Evolutionary conservation across 768 basidiomycete species (phyloP), one percentile per base, ranked within the genome.

Genomic region (Naganishia friedmannii): DNA sequence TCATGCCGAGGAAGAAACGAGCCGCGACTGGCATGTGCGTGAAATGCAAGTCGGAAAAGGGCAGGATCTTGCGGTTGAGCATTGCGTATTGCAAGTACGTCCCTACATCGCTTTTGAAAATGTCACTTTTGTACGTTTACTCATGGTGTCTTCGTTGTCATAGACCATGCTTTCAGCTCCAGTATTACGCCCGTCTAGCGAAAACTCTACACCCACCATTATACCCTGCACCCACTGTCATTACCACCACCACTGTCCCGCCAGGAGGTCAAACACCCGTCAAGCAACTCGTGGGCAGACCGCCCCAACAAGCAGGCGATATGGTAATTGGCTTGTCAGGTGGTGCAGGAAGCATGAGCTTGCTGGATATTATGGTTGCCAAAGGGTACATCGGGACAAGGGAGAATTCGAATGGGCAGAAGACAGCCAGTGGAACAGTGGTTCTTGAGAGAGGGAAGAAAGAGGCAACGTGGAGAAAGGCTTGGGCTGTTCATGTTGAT

Each of bases 401-500:
- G 46, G 23, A 34, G 31, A 48, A 31, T 2, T 70, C 72, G 58
- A 70, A 68, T 12, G 39, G 65, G 17, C n/a, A 48, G 53, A n/a
- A 45, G 26, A 51, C 21, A 37, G 54, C 55, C 42, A 34, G 42
- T 53, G 68, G 54, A 8, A 67, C 42, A 15, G 53, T 57, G 26
- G n/a, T 57, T 19, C 72, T 69, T 32, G 75, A 76, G 68, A 51
- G 69, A 65, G 76, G 73, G 10, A 76, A 74, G 12, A 65, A 66
- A 53, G 48, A 67, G 42, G 46, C 58, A n/a, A 68, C 57, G 0
- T 79, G 79, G 79, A 72, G 75, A 32, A 72, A 71, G 21, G 76
- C 72, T 32, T 74, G 68, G 68, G 74, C 78, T n/a, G 72, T 79
- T 10, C 74, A 80, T 73, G 78, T 80, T 23, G 77, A 79, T 29